phyloP scores from a whole-genome alignment of 116 monocot genomes.

The Trichopus zeylanicus region DNA sequence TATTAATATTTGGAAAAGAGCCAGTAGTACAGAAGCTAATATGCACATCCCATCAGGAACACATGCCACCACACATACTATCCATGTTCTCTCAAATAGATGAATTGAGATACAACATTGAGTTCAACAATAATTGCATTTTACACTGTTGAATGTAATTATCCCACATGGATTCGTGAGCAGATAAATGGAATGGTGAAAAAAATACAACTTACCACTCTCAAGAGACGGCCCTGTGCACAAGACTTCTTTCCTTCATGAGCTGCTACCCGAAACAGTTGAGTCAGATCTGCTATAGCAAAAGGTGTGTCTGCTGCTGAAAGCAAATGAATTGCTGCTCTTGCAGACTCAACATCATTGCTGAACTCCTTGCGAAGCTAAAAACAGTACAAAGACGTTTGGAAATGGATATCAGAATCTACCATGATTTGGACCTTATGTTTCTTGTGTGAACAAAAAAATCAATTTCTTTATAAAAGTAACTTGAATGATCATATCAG shows the following conservation, averaged over 20 bases:
- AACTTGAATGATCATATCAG: background rate
- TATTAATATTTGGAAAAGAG: too few relatives aligned
- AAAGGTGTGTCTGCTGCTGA: slow-evolving; percentile 25
- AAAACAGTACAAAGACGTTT: slow-evolving; percentile 7
- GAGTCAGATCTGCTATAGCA: slow-evolving; percentile 68
- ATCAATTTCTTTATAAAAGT: background rate
- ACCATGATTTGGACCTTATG: too few relatives aligned
- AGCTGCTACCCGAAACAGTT: slow-evolving; percentile 59
- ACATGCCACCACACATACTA: background rate
- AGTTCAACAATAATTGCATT: too few relatives aligned
- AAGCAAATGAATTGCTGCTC: slow-evolving; percentile 37
- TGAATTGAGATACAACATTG: too few relatives aligned
- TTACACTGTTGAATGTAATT: background rate
- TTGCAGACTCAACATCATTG: slow-evolving; percentile 36
- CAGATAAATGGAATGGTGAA: background rate
- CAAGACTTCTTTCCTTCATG: slow-evolving; percentile 65
- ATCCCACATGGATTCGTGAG: background rate
- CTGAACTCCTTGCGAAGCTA: slow-evolving; percentile 78
- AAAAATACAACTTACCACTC: slow-evolving; percentile 51
- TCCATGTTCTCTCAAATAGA: background rate
- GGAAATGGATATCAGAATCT: background rate
- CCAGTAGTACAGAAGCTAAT: background rate
- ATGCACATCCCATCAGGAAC: too few relatives aligned
- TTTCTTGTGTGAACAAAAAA: too few relatives aligned
- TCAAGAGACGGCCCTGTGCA: slow-evolving; percentile 57